Percentiles rank a stretch among this genome's conserved stretches.
phyloP scores from a whole-genome alignment of 148 eudicot species.

The Silene conica region DNA sequence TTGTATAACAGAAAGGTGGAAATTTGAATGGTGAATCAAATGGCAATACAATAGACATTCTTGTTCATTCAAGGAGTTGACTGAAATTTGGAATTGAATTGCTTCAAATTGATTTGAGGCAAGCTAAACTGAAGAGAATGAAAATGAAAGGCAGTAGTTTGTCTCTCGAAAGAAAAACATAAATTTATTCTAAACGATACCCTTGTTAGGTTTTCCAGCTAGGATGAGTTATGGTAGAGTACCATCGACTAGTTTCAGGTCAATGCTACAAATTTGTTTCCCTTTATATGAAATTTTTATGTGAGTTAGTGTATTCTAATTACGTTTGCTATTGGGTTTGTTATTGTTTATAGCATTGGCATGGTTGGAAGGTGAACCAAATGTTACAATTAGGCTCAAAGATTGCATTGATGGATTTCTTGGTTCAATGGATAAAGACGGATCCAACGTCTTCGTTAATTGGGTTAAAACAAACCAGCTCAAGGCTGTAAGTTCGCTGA shows the following conservation, averaged over 20 bases:
- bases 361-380: constrained; percentile 85
- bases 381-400: constrained; percentile 69
- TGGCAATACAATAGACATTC: no score
- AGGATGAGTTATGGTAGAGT: neutral
- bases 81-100: neutral
- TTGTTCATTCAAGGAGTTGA: no score
- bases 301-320: neutral
- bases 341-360: constrained; percentile 46
- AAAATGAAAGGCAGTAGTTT: neutral
- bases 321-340: neutral
- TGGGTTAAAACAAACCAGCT: constrained; percentile 83
- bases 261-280: neutral
- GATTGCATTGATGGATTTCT: constrained; percentile 90
- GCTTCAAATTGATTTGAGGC: neutral
- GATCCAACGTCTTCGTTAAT: constrained; percentile 78
- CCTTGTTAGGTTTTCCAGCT: neutral
- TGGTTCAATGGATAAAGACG: constrained; percentile 77
- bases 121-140: neutral
- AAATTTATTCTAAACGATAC: neutral
- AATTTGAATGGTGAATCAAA: neutral
- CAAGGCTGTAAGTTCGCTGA: constrained; percentile 52
- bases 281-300: neutral
- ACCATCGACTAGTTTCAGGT: neutral
- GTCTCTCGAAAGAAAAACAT: neutral
- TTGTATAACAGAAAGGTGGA: neutral